Evolutionary conservation across 306 rosid genomes (phyloP).

Genomic region (Quercus glauca): DNA sequence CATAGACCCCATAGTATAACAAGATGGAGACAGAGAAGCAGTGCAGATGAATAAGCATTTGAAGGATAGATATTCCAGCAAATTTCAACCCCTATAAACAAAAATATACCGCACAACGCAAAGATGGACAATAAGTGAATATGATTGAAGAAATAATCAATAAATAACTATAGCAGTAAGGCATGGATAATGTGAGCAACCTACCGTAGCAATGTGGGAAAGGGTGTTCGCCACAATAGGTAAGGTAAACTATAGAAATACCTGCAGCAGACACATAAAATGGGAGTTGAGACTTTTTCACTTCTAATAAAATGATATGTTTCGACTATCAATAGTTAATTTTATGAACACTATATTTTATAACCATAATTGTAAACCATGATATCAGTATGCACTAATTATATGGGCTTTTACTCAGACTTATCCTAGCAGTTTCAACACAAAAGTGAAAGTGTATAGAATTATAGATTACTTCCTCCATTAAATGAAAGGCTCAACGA

Average conservation of each 20-base stretch:
- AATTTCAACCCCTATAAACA: constrained; percentile 77
- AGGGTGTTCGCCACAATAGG: constrained; percentile 74
- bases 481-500: background rate
- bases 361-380: background rate
- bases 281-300: constrained; percentile 11
- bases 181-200: background rate
- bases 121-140: constrained; percentile 11
- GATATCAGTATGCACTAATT: too few relatives aligned
- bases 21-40: constrained; percentile 67
- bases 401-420: background rate
- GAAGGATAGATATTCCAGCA: constrained; percentile 97
- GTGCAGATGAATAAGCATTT: constrained; percentile 48
- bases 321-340: background rate
- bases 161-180: background rate
- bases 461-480: background rate
- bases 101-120: constrained; percentile 44
- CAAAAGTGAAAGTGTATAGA: background rate
- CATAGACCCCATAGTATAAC: constrained; percentile 75
- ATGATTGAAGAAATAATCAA: background rate
- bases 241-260: constrained; percentile 84
- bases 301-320: constrained; percentile 4
- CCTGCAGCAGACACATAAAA: constrained; percentile 53
- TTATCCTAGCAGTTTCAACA: background rate
- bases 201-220: constrained; percentile 65
- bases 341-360: background rate